A percentile compares a stretch with the other conserved stretches of the same genome.
phyloP scores from a whole-genome alignment of 1,284 basidiomycete species.

The Irpex sp. region DNA sequence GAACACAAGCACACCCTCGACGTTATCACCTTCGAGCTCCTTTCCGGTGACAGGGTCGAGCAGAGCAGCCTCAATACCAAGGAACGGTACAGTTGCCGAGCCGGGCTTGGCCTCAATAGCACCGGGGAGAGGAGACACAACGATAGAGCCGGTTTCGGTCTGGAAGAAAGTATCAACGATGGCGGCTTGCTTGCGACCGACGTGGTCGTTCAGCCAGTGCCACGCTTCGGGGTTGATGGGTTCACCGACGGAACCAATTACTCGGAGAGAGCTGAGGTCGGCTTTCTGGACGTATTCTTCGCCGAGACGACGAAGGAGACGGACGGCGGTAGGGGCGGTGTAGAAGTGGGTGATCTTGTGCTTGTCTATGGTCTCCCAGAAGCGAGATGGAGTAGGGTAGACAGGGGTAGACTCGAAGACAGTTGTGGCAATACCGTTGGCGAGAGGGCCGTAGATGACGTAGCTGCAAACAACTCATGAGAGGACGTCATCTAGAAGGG shows the following conservation, averaged over 20 bases:
- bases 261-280: conserved; percentile 75
- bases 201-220: conserved; percentile 98
- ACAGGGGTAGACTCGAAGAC: conserved; percentile 97
- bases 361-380: conserved; percentile 95
- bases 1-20: conserved; percentile 90
- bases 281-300: conserved; percentile 83
- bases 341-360: conserved; percentile 95
- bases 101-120: conserved; percentile 97
- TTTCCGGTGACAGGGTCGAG: conserved; percentile 81
- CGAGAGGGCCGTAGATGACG: conserved; percentile 94
- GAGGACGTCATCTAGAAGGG: background rate
- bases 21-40: conserved; percentile 76
- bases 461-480: conserved; percentile 54
- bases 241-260: conserved; percentile 93
- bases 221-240: conserved; percentile 99
- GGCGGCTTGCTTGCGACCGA: conserved; percentile 86
- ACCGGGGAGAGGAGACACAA: conserved; percentile 93
- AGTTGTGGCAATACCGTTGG: conserved; percentile 87
- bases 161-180: conserved; percentile 98
- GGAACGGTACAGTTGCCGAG: conserved; percentile 96
- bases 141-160: conserved; percentile 96
- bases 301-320: conserved; percentile 86
- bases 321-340: conserved; percentile 90
- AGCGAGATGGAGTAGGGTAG: conserved; percentile 93
- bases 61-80: conserved; percentile 88